Base-by-base conservation (phyloP, 805 yeast species). In the Pichia californica region DNA sequence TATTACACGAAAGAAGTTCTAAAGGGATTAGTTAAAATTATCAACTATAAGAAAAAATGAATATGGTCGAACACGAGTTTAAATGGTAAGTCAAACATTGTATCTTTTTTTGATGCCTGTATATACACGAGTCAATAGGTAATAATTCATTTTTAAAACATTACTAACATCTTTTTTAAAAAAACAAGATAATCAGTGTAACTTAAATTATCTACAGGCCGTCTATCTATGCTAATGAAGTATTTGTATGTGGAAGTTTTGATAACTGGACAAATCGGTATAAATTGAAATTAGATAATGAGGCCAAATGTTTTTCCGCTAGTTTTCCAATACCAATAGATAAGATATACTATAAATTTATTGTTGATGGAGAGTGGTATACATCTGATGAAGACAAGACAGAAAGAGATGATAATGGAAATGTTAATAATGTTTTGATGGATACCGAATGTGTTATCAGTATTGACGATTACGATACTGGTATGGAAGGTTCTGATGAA, bases 161-260 rank as follows among this genome's bases (percentile, higher is more conserved):
- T n/a, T n/a, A n/a, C n/a, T n/a, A n/a, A n/a, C n/a, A n/a, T n/a
- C n/a, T n/a, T n/a, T n/a, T n/a, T n/a, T n/a, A 21, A 7, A 23
- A 23, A 23, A 23, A 23, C 9, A 23, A 7, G 6, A 23, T 23
- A 23, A 7, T 7, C 9, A 23, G 6, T 7, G 6, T 9, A 26
- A 26, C 6, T 7, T 7, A 26, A 9, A 26, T 14, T 21, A 13
- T 2, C 3, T 33, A 19, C 23, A 66, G 69, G 69, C 66, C 66
- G 7, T 48, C 52, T 6, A 16, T 46, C 2, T 35, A 49, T 36
- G 62, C 58, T 6, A 47, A 47, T 3, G 56, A 64, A n/a, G 83
- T 78, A 34, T 73, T 70, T 48, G 77, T 79, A 36, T 75, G 83
- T 31, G 83, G 83, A n/a, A 66, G 74, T 25, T 74, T 74, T 55